Evolutionary conservation across 305 asterid species (phyloP).

Genomic region (Lippia alba): DNA sequence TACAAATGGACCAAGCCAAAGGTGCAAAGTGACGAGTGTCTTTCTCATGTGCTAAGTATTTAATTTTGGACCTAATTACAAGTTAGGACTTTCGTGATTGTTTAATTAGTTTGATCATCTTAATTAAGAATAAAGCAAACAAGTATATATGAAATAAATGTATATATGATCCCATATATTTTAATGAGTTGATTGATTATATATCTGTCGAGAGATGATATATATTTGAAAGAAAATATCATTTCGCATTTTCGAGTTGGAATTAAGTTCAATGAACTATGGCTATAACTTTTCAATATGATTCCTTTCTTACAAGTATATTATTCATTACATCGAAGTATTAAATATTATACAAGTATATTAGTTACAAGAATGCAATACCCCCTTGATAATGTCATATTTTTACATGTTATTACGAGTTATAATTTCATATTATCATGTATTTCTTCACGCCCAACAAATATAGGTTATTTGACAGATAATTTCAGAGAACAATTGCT

Average conservation of each 20-base stretch:
- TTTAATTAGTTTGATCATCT: not conserved
- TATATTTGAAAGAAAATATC: not conserved
- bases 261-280: not conserved
- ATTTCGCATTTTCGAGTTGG: not conserved
- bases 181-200: not conserved
- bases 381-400: too few relatives aligned
- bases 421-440: too few relatives aligned
- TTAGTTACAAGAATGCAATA: too few relatives aligned
- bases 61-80: not conserved
- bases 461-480: too few relatives aligned
- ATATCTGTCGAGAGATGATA: not conserved
- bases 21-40: constrained; percentile 12
- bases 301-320: too few relatives aligned
- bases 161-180: not conserved
- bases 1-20: not conserved
- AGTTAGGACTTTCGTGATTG: not conserved
- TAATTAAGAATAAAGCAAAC: constrained; percentile 13
- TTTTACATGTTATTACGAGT: too few relatives aligned
- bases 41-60: constrained; percentile 17
- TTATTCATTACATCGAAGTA: too few relatives aligned
- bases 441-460: too few relatives aligned
- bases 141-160: not conserved
- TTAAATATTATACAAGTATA: too few relatives aligned
- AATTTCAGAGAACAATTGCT: too few relatives aligned
- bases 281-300: too few relatives aligned